These are phyloP conservation scores for Xerocomellus dryophilus DNA, from an alignment of 768 basidiomycete species.

Conservation along the genomic window DNA sequence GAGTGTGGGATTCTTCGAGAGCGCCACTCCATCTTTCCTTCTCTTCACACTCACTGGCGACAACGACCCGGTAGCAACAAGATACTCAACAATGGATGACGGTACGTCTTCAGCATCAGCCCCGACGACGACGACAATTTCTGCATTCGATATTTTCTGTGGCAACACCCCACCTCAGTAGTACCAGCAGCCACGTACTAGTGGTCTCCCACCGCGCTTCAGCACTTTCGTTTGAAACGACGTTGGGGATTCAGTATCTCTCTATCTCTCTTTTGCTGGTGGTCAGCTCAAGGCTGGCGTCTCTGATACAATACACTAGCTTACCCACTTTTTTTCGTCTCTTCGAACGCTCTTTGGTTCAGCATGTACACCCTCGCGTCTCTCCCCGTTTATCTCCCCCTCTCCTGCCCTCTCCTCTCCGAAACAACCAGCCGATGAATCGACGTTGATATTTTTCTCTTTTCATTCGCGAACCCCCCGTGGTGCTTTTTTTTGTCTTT, in stretches of 20 bases:
- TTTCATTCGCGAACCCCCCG: conserved; percentile 26
- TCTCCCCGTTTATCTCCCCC: conserved; percentile 18
- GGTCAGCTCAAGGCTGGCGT: conserved; percentile 37
- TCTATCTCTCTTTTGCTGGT: conserved; percentile 18
- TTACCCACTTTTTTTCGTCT: conserved; percentile 10
- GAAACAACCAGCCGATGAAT: conserved; percentile 32
- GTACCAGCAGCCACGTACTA: conserved; percentile 28
- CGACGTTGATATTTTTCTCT: conserved; percentile 43
- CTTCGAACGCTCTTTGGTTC: conserved; percentile 15
- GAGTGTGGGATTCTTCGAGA: not conserved
- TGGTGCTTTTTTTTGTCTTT: conserved; percentile 5
- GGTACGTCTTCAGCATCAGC: conserved; percentile 83
- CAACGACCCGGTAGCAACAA: conserved; percentile 26
- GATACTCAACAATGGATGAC: conserved; percentile 52
- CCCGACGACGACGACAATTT: conserved; percentile 58
- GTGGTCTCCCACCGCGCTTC: conserved; percentile 33
- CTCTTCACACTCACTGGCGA: conserved; percentile 2
- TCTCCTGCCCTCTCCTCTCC: conserved; percentile 20
- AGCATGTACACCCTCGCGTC: conserved; percentile 7
- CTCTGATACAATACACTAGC: conserved; percentile 10
- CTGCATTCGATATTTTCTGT: conserved; percentile 43
- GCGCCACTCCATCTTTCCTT: not conserved
- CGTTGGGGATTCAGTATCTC: conserved; percentile 24
- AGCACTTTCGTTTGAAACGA: conserved; percentile 30
- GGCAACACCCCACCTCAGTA: conserved; percentile 33